Percentiles rank a stretch among this genome's conserved stretches.
These are phyloP conservation scores for Gymnopus androsaceus DNA, from an alignment of 1,284 basidiomycete genomes.

Conservation along the genomic window DNA sequence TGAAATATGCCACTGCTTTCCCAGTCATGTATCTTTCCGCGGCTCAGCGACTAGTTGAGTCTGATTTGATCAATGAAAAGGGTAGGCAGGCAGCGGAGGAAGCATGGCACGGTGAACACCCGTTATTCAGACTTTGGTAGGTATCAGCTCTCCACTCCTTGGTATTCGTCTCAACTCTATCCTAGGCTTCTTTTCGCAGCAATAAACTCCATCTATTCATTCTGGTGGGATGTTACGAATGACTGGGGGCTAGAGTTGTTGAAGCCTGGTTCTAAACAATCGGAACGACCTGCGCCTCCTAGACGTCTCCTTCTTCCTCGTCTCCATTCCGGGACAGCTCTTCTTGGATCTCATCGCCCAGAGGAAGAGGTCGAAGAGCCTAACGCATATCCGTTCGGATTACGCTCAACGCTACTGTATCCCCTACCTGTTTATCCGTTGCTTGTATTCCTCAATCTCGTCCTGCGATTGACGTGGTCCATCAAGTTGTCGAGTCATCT, in stretches of 20 bases:
- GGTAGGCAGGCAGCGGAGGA: constrained; percentile 45
- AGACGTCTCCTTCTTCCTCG: constrained; percentile 47
- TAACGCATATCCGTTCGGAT: constrained; percentile 60
- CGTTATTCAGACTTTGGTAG: constrained; percentile 83
- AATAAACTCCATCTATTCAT: constrained; percentile 92
- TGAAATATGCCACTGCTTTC: constrained; percentile 96
- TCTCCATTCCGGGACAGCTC: constrained; percentile 41
- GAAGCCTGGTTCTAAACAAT: constrained; percentile 34
- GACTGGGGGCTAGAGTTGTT: constrained; percentile 95
- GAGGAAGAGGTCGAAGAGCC: constrained; percentile 17
- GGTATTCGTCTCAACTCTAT: constrained; percentile 10
- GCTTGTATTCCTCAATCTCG: constrained; percentile 81
- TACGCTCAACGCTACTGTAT: constrained; percentile 73
- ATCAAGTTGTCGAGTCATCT: constrained; percentile 90
- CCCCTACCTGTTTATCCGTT: constrained; percentile 87
- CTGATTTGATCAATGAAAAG: constrained; percentile 53
- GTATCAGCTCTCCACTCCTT: constrained; percentile 24
- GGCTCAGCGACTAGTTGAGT: constrained; percentile 71
- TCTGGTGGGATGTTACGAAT: constrained; percentile 99
- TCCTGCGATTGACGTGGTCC: constrained; percentile 94
- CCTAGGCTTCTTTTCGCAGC: constrained; percentile 82
- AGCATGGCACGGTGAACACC: constrained; percentile 76
- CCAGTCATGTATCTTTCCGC: constrained; percentile 97
- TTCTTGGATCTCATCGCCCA: constrained; percentile 21
- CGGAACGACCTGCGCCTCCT: constrained; percentile 32